These are phyloP conservation scores for Lodderomyces margitis DNA, from an alignment of 1,139 yeast genomes.

Conservation along the genomic window DNA sequence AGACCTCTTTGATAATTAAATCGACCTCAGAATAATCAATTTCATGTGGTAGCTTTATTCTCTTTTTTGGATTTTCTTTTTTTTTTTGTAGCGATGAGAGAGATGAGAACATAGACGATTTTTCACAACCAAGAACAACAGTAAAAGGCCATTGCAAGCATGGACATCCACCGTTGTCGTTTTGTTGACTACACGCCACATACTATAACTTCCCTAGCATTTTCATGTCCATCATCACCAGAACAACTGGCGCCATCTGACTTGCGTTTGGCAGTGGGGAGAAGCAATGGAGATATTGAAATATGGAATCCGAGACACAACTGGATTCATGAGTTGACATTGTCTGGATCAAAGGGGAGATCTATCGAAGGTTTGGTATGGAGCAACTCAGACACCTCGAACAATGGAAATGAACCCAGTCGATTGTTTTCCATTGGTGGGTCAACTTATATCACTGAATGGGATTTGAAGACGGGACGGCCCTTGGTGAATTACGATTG, in stretches of 20 bases:
- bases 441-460: conserved; percentile 85
- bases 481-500: conserved; percentile 82
- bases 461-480: conserved; percentile 76
- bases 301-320: conserved; percentile 85
- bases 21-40: background rate
- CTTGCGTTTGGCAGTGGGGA: conserved; percentile 83
- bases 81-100: background rate
- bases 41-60: background rate
- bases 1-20: conserved; percentile 43
- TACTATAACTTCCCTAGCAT: conserved; percentile 78
- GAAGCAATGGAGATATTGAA: conserved; percentile 93
- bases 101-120: background rate
- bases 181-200: conserved; percentile 90
- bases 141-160: conserved; percentile 19
- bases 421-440: conserved; percentile 93
- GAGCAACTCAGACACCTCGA: conserved; percentile 33
- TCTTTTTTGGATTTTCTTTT: background rate
- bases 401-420: conserved; percentile 28
- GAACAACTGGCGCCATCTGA: conserved; percentile 52
- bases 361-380: conserved; percentile 90
- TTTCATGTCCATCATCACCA: conserved; percentile 63
- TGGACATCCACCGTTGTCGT: conserved; percentile 89
- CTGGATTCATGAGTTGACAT: conserved; percentile 56
- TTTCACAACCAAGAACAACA: too few relatives aligned
- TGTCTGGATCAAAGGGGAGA: conserved; percentile 79